phyloP scores from a whole-genome alignment of 805 yeast genomes.

The Candida endomychidarum region DNA sequence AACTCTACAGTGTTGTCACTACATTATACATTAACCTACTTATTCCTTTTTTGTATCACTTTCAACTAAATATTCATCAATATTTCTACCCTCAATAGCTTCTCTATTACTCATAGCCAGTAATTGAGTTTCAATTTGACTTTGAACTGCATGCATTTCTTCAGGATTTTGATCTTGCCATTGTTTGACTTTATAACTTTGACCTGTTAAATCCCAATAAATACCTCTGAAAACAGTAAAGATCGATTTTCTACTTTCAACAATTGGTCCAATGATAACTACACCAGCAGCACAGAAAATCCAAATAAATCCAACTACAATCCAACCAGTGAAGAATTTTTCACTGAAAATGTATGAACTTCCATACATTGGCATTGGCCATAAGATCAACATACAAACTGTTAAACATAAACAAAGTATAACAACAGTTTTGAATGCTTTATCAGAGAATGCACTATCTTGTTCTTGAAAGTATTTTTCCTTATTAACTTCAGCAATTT shows the following conservation, averaged over 20 bases:
- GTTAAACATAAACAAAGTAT: conserved; percentile 61
- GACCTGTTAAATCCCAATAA: conserved; percentile 84
- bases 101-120: conserved; percentile 14
- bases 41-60: conserved; percentile 24
- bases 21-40: not conserved
- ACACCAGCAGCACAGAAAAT: conserved; percentile 62
- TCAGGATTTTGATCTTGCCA: conserved; percentile 81
- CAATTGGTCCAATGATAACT: conserved; percentile 68
- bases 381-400: conserved; percentile 62
- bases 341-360: conserved; percentile 71
- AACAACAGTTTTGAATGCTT: conserved; percentile 62
- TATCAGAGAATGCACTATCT: conserved; percentile 53
- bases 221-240: conserved; percentile 69
- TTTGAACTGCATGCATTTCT: conserved; percentile 67
- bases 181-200: conserved; percentile 63
- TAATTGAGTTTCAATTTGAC: conserved; percentile 51
- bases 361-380: conserved; percentile 98
- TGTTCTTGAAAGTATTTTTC: conserved; percentile 29
- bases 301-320: conserved; percentile 80
- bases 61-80: conserved; percentile 13
- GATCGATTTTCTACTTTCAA: conserved; percentile 71
- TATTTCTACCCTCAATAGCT: conserved; percentile 25
- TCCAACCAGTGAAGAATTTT: conserved; percentile 86
- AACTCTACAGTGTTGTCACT: not conserved
- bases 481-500: conserved; percentile 28